Evolutionary conservation across 2,329 filamentous ascomycete genomes (phyloP).

Genomic region (Penicillium fuscoglaucum): DNA sequence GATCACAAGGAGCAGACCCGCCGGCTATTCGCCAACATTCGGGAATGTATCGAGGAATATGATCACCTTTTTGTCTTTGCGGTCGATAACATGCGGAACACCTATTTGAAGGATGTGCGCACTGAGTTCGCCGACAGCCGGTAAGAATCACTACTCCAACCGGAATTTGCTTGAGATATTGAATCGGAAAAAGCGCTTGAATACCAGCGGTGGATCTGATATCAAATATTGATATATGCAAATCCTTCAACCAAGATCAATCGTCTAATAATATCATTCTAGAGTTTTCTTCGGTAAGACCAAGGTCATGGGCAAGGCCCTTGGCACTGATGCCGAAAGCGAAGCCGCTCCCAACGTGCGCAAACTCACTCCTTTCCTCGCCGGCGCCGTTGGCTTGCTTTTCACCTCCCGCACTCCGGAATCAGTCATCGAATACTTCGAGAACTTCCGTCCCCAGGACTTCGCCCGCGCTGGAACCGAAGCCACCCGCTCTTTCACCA

Average conservation of each 20-base stretch:
- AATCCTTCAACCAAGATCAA: background rate
- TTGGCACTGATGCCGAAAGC: constrained; percentile 74
- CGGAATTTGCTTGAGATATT: constrained; percentile 1
- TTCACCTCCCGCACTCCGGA: constrained; percentile 76
- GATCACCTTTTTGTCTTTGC: constrained; percentile 90
- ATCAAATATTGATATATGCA: constrained; percentile 4
- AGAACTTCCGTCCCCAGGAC: constrained; percentile 71
- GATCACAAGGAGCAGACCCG: constrained; percentile 83
- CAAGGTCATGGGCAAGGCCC: constrained; percentile 95
- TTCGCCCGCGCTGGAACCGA: constrained; percentile 84
- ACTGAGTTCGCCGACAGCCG: constrained; percentile 80
- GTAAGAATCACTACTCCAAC: constrained; percentile 50
- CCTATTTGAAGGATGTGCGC: constrained; percentile 87
- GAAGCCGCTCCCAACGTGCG: constrained; percentile 79
- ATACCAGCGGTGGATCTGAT: constrained; percentile 7
- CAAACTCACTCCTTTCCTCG: constrained; percentile 66
- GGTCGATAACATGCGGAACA: constrained; percentile 98
- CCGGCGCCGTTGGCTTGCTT: constrained; percentile 83
- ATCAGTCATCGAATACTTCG: constrained; percentile 71
- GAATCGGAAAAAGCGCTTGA: background rate
- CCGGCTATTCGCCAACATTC: constrained; percentile 83
- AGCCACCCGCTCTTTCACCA: constrained; percentile 72
- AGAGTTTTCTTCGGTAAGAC: constrained; percentile 99
- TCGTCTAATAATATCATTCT: constrained; percentile 12
- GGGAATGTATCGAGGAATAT: constrained; percentile 80